Evolutionary conservation across 2,329 filamentous ascomycete species (phyloP).

Genomic region (Beauveria scarabaeidicola): DNA sequence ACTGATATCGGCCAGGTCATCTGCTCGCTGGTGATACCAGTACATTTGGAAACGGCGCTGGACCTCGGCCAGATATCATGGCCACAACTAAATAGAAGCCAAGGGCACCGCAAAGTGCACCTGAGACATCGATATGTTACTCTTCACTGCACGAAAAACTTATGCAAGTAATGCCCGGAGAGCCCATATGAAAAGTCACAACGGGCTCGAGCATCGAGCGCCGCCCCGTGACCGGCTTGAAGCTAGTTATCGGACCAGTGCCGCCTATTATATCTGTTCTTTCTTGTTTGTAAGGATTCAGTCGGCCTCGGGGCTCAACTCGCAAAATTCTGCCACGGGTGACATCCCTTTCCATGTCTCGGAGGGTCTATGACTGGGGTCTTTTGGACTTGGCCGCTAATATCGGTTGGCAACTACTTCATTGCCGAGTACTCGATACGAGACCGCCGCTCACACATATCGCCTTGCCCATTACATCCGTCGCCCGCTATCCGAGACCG

Average conservation of each 20-base stretch:
- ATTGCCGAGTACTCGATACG: background rate
- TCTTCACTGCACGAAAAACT: background rate
- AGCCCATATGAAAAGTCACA: background rate
- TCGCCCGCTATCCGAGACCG: background rate
- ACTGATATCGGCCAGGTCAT: background rate
- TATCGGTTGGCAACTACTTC: background rate
- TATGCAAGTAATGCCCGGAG: background rate
- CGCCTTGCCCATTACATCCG: background rate
- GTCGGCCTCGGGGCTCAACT: background rate
- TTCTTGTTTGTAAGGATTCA: background rate
- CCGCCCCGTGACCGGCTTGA: background rate
- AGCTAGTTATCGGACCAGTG: background rate
- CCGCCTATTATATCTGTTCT: background rate
- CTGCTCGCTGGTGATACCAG: background rate
- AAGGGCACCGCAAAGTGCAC: background rate
- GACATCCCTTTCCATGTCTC: background rate
- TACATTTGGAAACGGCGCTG: too few relatives aligned
- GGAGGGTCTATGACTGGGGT: background rate
- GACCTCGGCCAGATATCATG: background rate
- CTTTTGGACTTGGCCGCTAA: background rate
- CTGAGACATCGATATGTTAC: background rate
- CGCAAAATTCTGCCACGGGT: background rate
- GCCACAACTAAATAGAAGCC: background rate
- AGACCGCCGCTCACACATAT: slow-evolving; percentile 1
- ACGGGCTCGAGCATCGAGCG: background rate